Conservation (phyloP, 345 rosid species). For the Turritis glabra region DNA sequence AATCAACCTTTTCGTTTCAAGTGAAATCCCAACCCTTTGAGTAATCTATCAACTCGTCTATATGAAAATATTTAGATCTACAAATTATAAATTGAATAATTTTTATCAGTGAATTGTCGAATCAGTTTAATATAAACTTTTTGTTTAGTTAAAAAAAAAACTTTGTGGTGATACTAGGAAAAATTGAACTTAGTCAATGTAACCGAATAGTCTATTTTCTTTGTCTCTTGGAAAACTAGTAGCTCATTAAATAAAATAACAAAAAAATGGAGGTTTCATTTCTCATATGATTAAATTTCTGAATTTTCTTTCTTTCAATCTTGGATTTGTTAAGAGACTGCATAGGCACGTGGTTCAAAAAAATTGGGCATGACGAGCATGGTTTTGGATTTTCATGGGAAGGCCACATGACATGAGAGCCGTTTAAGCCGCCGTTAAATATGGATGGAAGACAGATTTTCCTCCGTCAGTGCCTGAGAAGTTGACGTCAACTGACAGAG, state of each 20-base stretch:
- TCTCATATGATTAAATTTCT: constrained; percentile 8
- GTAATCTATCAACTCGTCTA: background rate
- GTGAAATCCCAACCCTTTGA: background rate
- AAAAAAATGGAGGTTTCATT: too few species aligned
- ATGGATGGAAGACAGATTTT: constrained; percentile 19
- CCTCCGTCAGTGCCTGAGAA: constrained; percentile 19
- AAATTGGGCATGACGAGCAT: constrained; percentile 1
- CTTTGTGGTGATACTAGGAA: too few species aligned
- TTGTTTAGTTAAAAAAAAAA: too few species aligned
- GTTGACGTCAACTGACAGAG: constrained; percentile 33
- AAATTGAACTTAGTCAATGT: too few species aligned
- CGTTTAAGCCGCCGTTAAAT: constrained; percentile 34
- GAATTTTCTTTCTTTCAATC: background rate
- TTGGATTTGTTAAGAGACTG: constrained; percentile 1
- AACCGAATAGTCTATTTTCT: too few species aligned
- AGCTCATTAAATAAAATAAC: too few species aligned
- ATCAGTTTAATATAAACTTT: too few species aligned
- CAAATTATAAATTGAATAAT: too few species aligned
- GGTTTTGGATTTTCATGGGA: constrained; percentile 26
- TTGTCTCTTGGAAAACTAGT: too few species aligned
- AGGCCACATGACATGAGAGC: constrained; percentile 20
- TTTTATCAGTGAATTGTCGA: background rate
- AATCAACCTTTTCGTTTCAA: background rate
- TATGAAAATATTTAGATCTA: background rate
- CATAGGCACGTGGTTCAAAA: constrained; percentile 20